These are phyloP conservation scores for Xylariales sp. DNA, from an alignment of 2,329 filamentous ascomycete genomes.

Conservation along the genomic window DNA sequence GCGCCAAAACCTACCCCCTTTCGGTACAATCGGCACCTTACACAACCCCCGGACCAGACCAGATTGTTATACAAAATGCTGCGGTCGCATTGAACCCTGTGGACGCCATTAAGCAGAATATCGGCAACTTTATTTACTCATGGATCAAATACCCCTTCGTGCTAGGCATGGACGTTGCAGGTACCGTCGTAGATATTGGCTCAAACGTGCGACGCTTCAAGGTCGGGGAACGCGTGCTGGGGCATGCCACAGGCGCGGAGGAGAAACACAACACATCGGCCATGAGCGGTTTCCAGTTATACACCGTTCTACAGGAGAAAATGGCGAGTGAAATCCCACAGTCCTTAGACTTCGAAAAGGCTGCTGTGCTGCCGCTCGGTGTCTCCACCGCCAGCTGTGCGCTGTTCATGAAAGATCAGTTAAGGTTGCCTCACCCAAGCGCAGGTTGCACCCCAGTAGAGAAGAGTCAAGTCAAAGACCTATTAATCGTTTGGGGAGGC, in stretches of 20 bases:
- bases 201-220: conserved; percentile 30
- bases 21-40: conserved; percentile 2
- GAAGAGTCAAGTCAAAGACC: conserved; percentile 12
- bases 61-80: conserved; percentile 25
- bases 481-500: conserved; percentile 26
- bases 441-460: conserved; percentile 13
- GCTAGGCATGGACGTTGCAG: conserved; percentile 50
- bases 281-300: neutral
- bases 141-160: conserved; percentile 29
- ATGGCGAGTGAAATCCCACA: conserved; percentile 3
- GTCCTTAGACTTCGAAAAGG: conserved; percentile 1
- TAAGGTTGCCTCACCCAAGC: conserved; percentile 14
- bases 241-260: conserved; percentile 40
- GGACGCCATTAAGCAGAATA: conserved; percentile 45
- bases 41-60: conserved; percentile 11
- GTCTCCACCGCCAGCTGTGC: conserved; percentile 2
- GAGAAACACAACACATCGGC: conserved; percentile 1
- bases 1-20: neutral
- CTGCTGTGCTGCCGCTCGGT: conserved; percentile 2
- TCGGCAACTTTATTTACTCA: conserved; percentile 19
- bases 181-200: conserved; percentile 48
- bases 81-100: conserved; percentile 51
- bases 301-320: neutral
- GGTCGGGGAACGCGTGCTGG: conserved; percentile 47
- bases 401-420: conserved; percentile 7